Conservation (phyloP, 129 eudicot genomes). For the Mikania micrantha region DNA sequence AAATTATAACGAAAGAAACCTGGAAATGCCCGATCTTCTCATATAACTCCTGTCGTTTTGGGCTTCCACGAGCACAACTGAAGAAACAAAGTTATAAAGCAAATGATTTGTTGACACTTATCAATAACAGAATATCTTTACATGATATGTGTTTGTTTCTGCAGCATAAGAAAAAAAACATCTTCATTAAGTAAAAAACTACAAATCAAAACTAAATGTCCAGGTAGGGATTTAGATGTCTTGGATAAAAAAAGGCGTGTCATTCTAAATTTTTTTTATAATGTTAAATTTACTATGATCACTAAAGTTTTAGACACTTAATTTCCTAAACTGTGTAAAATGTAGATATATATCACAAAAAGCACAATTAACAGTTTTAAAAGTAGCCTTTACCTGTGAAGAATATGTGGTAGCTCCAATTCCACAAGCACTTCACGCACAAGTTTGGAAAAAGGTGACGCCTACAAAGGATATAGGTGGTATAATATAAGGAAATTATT, state of each 20-base stretch:
- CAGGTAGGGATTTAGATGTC: too few relatives aligned
- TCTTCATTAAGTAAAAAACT: not conserved
- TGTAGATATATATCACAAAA: not conserved
- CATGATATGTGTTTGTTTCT: not conserved
- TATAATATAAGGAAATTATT: conserved; percentile 5
- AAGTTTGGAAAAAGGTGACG: conserved; percentile 95
- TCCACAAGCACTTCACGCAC: conserved; percentile 97
- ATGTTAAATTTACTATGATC: not conserved
- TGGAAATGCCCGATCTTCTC: conserved; percentile 76
- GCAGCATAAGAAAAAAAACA: not conserved
- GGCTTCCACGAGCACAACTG: conserved; percentile 99
- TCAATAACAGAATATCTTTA: not conserved
- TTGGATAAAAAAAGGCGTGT: too few relatives aligned
- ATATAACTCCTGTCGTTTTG: conserved; percentile 66
- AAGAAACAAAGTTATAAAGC: not conserved
- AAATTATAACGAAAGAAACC: conserved; percentile 29
- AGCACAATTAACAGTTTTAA: not conserved
- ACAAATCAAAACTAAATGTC: too few relatives aligned
- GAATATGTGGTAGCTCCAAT: conserved; percentile 91
- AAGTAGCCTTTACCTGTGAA: conserved; percentile 53
- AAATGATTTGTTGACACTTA: not conserved
- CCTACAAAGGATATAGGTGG: conserved; percentile 27
- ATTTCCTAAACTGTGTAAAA: not conserved
- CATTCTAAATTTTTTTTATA: not conserved
- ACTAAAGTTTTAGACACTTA: not conserved